Conservation (phyloP, 1,284 basidiomycete species). For the Ustilago vetiveriae region DNA sequence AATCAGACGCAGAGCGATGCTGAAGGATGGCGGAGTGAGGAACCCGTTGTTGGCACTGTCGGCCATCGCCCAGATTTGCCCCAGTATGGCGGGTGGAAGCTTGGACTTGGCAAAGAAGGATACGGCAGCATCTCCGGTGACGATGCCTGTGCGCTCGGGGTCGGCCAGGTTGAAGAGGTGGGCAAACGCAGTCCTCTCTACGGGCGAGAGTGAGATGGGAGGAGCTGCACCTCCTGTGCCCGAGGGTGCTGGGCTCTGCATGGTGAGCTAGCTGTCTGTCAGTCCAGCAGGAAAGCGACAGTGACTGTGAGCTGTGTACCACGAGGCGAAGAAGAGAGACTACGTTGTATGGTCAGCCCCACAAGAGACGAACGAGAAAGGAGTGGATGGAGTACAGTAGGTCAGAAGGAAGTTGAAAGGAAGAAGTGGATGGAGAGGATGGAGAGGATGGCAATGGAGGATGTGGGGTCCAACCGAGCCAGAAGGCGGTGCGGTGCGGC, state of each 20-base stretch:
- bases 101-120: constrained; percentile 63
- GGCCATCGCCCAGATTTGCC: constrained; percentile 91
- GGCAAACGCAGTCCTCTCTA: constrained; percentile 61
- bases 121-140: constrained; percentile 64
- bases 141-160: constrained; percentile 56
- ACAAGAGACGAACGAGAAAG: not conserved
- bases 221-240: constrained; percentile 25
- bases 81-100: constrained; percentile 71
- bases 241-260: constrained; percentile 50
- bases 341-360: too few species aligned
- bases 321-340: too few species aligned
- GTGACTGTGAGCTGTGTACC: too few species aligned
- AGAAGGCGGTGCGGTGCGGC: not conserved
- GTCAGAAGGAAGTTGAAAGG: not conserved
- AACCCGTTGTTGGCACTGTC: constrained; percentile 74
- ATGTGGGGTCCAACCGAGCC: too few species aligned
- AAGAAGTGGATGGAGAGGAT: not conserved
- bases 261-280: constrained; percentile 5
- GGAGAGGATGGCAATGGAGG: too few species aligned
- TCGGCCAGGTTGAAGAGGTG: constrained; percentile 63
- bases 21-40: constrained; percentile 71
- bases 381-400: not conserved
- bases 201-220: constrained; percentile 41
- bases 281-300: too few species aligned
- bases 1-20: constrained; percentile 87